phyloP scores from a whole-genome alignment of 139 green algal genomes.

The Coelastrella sp. region DNA sequence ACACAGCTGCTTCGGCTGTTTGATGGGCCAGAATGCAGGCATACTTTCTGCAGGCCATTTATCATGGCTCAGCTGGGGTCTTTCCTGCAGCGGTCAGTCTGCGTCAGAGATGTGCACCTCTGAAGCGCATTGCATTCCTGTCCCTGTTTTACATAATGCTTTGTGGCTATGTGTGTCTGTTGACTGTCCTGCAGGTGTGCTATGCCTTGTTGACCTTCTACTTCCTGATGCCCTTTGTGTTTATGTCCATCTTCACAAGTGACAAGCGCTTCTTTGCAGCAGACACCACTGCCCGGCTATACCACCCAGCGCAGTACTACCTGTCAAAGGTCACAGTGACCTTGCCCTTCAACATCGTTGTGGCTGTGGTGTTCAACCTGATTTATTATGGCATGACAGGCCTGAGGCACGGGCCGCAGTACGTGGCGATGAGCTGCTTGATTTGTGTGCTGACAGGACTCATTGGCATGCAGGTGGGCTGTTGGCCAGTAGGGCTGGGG shows the following conservation, averaged over 20 bases:
- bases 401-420: constrained; percentile 40
- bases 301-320: constrained; percentile 61
- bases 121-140: neutral
- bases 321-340: constrained; percentile 37
- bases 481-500: neutral
- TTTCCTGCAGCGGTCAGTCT: neutral
- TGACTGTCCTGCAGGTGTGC: constrained; percentile 15
- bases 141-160: neutral
- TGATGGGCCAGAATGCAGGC: neutral
- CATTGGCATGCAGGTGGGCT: constrained; percentile 55
- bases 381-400: constrained; percentile 69
- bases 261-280: constrained; percentile 61
- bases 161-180: neutral
- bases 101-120: neutral
- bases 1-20: neutral
- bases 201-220: constrained; percentile 53
- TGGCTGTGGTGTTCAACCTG: constrained; percentile 41
- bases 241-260: constrained; percentile 59
- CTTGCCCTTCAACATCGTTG: constrained; percentile 45
- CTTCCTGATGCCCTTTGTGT: constrained; percentile 63
- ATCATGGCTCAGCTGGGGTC: neutral
- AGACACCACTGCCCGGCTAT: constrained; percentile 54
- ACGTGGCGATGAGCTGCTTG: constrained; percentile 39
- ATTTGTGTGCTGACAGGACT: constrained; percentile 49
- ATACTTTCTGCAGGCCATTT: neutral